These are phyloP conservation scores for Kodamaea nitidulidarum DNA, from an alignment of 805 yeast species.

Conservation along the genomic window DNA sequence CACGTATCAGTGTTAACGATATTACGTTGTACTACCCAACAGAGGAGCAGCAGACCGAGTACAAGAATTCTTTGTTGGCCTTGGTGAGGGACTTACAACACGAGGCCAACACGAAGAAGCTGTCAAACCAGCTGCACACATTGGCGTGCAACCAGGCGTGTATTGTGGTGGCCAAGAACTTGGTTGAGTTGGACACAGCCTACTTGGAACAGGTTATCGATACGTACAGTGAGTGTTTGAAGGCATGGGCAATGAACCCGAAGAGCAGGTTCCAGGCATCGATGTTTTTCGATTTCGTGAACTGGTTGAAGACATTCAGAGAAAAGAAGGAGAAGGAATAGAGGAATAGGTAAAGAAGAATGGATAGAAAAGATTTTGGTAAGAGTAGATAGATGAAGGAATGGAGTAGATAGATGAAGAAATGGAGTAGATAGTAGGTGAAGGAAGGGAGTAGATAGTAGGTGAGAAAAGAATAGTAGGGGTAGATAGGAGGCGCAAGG, in stretches of 20 bases:
- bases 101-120: slow-evolving; percentile 34
- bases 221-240: slow-evolving; percentile 52
- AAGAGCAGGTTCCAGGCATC: slow-evolving; percentile 48
- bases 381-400: too few species aligned
- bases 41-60: slow-evolving; percentile 14
- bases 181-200: slow-evolving; percentile 33
- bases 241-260: slow-evolving; percentile 53
- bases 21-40: slow-evolving; percentile 15
- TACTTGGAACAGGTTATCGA: slow-evolving; percentile 46
- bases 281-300: slow-evolving; percentile 71
- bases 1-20: slow-evolving; percentile 28
- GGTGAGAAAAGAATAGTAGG: too few species aligned
- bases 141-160: slow-evolving; percentile 64
- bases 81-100: slow-evolving; percentile 42
- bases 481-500: too few species aligned
- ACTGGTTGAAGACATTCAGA: slow-evolving; percentile 60
- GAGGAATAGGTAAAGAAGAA: not conserved
- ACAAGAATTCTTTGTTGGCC: slow-evolving; percentile 20
- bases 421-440: too few species aligned
- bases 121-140: slow-evolving; percentile 46
- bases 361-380: not conserved
- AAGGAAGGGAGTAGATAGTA: too few species aligned
- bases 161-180: slow-evolving; percentile 58
- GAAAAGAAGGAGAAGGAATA: not conserved
- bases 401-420: too few species aligned